Percentiles rank a stretch among this genome's conserved stretches.
Evolutionary conservation across 495 filamentous ascomycete genomes (phyloP).

Genomic region (Aspergillus conjunctus): DNA sequence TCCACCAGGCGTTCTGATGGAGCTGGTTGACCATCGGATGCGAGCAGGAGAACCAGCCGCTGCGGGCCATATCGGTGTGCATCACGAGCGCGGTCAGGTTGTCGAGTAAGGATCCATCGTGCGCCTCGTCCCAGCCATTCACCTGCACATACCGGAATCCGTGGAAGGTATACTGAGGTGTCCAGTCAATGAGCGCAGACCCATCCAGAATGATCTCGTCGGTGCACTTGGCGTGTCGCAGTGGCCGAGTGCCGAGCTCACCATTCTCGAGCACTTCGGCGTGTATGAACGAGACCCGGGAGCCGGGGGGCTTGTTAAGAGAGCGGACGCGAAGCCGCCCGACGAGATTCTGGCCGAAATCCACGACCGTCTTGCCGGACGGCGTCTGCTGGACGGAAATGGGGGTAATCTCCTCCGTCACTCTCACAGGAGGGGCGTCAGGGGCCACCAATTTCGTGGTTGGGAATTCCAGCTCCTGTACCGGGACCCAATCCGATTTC

Average conservation of each 20-base stretch:
- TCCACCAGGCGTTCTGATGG: constrained; percentile 53
- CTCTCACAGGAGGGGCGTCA: constrained; percentile 7
- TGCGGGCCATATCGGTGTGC: constrained; percentile 53
- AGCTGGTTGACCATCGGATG: constrained; percentile 52
- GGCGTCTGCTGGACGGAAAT: constrained; percentile 2
- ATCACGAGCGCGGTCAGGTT: constrained; percentile 49
- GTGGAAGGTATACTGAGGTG: constrained; percentile 56
- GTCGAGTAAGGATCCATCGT: neutral
- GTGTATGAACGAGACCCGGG: constrained; percentile 37
- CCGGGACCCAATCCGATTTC: no score
- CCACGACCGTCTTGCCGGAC: constrained; percentile 29
- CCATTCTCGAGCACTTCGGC: constrained; percentile 54
- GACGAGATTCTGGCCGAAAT: constrained; percentile 59
- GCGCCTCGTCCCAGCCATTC: constrained; percentile 42
- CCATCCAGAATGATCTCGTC: constrained; percentile 37
- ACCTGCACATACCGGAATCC: constrained; percentile 58
- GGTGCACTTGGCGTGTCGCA: constrained; percentile 44
- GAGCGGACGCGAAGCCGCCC: constrained; percentile 40
- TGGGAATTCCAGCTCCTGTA: neutral
- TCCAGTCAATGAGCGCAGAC: constrained; percentile 21
- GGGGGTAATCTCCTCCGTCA: constrained; percentile 9
- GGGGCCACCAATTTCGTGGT: constrained; percentile 3
- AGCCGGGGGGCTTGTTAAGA: constrained; percentile 36
- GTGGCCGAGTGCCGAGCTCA: constrained; percentile 49
- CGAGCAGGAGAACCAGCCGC: constrained; percentile 51